Evolutionary conservation across 176 grass and related monocot genomes (phyloP).

Genomic region (Oryza australiensis): DNA sequence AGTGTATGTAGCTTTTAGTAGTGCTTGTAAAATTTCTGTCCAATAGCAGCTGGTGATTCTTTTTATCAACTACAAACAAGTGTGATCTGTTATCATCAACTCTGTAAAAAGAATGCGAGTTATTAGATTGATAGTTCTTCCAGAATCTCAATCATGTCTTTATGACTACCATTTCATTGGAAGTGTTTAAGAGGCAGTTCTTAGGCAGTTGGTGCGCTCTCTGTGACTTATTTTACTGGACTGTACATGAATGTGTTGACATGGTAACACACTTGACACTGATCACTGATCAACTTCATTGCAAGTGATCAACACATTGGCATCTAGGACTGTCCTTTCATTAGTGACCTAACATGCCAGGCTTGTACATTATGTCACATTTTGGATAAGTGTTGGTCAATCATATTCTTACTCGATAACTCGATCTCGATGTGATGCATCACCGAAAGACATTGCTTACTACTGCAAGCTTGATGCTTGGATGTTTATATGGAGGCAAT

Average conservation of each 20-base stretch:
- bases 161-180: background rate
- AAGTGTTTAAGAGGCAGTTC: background rate
- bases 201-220: background rate
- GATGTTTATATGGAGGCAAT: too few relatives aligned
- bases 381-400: background rate
- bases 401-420: background rate
- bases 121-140: constrained; percentile 11
- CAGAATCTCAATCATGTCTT: background rate
- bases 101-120: constrained; percentile 23
- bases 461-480: too few relatives aligned
- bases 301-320: background rate
- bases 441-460: constrained; percentile 3
- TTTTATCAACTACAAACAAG: constrained; percentile 42
- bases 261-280: background rate
- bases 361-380: constrained; percentile 24
- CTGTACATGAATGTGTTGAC: background rate
- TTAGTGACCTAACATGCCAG: constrained; percentile 13
- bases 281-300: background rate
- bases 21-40: constrained; percentile 25
- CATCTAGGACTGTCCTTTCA: background rate
- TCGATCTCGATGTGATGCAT: constrained; percentile 42
- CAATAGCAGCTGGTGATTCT: constrained; percentile 44
- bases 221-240: background rate
- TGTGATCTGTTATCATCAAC: constrained; percentile 15
- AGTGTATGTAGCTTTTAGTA: constrained; percentile 55